Evolutionary conservation across 768 basidiomycete species (phyloP).

Genomic region (Termitomyces eurrhizus): DNA sequence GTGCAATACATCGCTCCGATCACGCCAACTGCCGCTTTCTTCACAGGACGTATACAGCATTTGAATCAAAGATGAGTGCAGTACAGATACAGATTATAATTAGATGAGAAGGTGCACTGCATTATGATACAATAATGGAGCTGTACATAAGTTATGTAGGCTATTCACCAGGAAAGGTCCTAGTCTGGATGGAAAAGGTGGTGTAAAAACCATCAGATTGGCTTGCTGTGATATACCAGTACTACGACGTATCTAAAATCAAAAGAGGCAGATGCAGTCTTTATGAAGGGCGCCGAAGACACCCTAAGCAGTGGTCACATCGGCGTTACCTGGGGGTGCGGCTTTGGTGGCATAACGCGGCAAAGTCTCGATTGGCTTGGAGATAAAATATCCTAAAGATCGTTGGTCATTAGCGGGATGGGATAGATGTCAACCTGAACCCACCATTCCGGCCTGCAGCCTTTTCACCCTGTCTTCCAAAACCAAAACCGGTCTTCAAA

Average conservation of each 20-base stretch:
- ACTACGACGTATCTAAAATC: background rate
- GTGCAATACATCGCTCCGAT: background rate
- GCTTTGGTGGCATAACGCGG: conserved; percentile 52
- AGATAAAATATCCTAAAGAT: conserved; percentile 47
- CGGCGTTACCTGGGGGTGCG: conserved; percentile 11
- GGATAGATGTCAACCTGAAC: conserved; percentile 12
- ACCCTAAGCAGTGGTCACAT: conserved; percentile 4
- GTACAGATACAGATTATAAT: background rate
- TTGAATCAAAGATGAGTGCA: background rate
- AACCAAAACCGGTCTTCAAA: conserved; percentile 59
- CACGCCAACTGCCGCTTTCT: too few relatives aligned
- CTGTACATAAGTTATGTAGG: background rate
- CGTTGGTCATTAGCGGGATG: background rate
- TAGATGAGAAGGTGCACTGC: background rate
- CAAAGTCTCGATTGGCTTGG: conserved; percentile 57
- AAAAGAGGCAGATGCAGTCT: background rate
- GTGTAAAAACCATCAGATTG: background rate
- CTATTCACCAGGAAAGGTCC: background rate
- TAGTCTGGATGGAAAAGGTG: background rate
- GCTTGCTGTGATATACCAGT: background rate
- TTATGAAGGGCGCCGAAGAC: background rate
- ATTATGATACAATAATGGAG: background rate
- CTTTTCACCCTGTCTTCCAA: conserved; percentile 77
- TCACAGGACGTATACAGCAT: background rate
- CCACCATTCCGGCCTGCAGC: conserved; percentile 57